These are phyloP conservation scores for Pseudohalonectria lignicola DNA, from an alignment of 2,329 filamentous ascomycete species.

Conservation along the genomic window DNA sequence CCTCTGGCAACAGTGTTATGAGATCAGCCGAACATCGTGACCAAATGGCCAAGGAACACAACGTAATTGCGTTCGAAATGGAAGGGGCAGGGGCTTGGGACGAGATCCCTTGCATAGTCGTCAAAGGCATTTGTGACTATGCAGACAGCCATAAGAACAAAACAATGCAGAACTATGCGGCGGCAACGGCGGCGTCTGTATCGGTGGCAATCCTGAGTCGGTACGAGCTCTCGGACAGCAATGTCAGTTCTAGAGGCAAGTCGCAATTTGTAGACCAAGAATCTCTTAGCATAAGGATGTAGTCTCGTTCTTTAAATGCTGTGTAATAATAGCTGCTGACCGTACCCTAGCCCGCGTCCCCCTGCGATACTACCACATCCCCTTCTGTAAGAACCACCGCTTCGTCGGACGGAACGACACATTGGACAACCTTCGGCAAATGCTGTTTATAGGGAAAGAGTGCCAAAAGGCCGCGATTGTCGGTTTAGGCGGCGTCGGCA, in stretches of 20 bases:
- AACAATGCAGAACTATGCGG: background rate
- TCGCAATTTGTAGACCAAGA: too few relatives aligned
- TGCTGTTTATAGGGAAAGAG: conserved; percentile 11
- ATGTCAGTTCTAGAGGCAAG: too few relatives aligned
- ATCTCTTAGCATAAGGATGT: too few relatives aligned
- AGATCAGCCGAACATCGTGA: background rate
- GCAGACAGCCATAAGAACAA: background rate
- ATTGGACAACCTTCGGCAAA: conserved; percentile 13
- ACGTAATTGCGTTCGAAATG: background rate
- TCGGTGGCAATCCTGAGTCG: background rate
- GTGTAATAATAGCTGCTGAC: too few relatives aligned
- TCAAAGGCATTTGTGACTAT: conserved; percentile 1
- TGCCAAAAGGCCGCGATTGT: conserved; percentile 16
- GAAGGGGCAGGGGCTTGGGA: background rate
- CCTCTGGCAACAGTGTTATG: background rate
- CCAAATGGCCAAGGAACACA: background rate
- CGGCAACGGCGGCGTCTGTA: background rate
- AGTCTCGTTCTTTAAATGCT: too few relatives aligned
- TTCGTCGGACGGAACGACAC: conserved; percentile 15
- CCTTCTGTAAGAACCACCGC: conserved; percentile 9
- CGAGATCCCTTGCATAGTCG: background rate
- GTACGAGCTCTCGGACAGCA: background rate
- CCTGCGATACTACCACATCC: conserved; percentile 8
- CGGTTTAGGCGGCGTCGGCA: conserved; percentile 28
- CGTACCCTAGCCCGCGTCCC: too few relatives aligned